Evolutionary conservation across 805 yeast species (phyloP).

Genomic region (Scheffersomyces ergatensis): DNA sequence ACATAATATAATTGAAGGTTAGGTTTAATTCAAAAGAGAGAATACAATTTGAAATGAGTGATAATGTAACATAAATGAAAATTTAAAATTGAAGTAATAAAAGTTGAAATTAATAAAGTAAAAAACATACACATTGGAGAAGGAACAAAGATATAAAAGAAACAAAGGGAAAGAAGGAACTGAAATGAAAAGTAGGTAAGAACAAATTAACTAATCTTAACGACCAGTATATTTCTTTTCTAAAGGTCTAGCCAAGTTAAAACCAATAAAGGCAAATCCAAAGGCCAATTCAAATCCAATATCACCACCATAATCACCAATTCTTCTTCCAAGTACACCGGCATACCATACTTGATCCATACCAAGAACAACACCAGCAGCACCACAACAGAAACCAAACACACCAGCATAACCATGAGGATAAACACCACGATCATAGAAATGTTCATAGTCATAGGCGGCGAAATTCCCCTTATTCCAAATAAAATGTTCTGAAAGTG

Average conservation of each 20-base stretch:
- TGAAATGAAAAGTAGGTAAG: too few relatives aligned
- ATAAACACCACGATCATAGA: constrained; percentile 53
- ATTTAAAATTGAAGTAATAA: too few relatives aligned
- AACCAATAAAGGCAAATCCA: constrained; percentile 64
- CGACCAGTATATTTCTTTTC: constrained; percentile 53
- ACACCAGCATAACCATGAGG: constrained; percentile 81
- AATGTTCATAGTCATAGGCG: constrained; percentile 63
- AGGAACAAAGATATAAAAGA: too few relatives aligned
- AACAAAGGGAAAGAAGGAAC: too few relatives aligned
- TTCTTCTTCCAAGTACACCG: constrained; percentile 62
- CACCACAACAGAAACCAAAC: constrained; percentile 77
- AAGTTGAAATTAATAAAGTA: too few relatives aligned
- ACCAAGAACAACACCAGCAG: constrained; percentile 82
- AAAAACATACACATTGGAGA: too few relatives aligned
- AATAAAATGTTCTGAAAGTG: constrained; percentile 79
- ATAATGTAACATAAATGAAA: too few relatives aligned
- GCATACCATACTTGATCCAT: constrained; percentile 84
- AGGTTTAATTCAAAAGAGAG: too few relatives aligned
- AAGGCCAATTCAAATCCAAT: constrained; percentile 80
- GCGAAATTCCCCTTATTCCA: constrained; percentile 60
- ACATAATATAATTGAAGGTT: too few relatives aligned
- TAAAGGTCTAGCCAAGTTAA: constrained; percentile 54
- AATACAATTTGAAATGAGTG: too few relatives aligned
- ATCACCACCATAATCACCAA: constrained; percentile 77
- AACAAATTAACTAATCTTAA: too few relatives aligned